A percentile compares a stretch with the other conserved stretches of the same genome.
Conservation (phyloP, 1,139 yeast species). For the Keqinozyma sinolaborantium region DNA sequence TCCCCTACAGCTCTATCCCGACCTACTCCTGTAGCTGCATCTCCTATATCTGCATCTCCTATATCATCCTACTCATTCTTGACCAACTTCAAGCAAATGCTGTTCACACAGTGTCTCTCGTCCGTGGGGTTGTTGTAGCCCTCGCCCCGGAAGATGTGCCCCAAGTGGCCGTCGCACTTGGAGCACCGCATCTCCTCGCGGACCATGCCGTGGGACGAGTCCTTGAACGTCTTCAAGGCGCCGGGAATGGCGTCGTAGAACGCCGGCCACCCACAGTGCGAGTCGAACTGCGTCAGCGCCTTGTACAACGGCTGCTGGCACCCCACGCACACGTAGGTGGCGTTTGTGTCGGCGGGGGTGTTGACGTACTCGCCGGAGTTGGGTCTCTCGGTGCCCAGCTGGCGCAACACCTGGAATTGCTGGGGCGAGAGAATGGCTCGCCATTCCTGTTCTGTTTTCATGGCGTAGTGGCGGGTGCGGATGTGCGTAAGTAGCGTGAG, state of each 20-base stretch:
- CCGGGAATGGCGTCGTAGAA: conserved; percentile 89
- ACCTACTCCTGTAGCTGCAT: too few species aligned
- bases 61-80: conserved; percentile 2
- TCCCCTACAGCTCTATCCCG: too few species aligned
- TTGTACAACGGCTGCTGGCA: conserved; percentile 78
- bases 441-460: conserved; percentile 71
- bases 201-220: conserved; percentile 65
- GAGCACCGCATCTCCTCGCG: conserved; percentile 87
- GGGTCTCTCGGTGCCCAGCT: conserved; percentile 84
- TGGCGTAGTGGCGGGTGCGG: conserved; percentile 1
- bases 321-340: conserved; percentile 81
- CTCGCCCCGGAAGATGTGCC: conserved; percentile 94
- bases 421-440: conserved; percentile 69
- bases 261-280: conserved; percentile 98
- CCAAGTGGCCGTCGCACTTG: conserved; percentile 90
- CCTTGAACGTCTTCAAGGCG: conserved; percentile 60
- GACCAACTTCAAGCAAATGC: conserved; percentile 67
- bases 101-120: conserved; percentile 92
- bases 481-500: too few species aligned
- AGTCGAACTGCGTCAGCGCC: conserved; percentile 76
- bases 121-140: conserved; percentile 89
- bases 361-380: conserved; percentile 66
- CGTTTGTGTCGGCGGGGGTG: conserved; percentile 42
- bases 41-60: too few species aligned
- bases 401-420: conserved; percentile 76